Conservation (phyloP, 495 filamentous ascomycete genomes). For the Lasiosphaeria ovina region DNA sequence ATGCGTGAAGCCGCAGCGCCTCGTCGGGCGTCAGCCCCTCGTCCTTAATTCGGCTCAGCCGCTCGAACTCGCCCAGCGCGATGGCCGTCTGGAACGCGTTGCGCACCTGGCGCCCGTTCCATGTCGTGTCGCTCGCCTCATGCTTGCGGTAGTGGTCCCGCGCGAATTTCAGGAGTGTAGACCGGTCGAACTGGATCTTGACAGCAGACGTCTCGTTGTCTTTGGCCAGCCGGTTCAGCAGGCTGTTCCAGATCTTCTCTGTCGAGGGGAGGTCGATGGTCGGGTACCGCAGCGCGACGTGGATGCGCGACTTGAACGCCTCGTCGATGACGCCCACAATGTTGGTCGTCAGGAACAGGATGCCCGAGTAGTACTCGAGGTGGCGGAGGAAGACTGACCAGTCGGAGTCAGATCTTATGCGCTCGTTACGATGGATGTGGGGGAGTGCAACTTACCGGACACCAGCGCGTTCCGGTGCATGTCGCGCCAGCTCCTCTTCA, state of each 20-base stretch:
- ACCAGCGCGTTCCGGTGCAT: constrained; percentile 52
- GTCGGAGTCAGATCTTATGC: background rate
- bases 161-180: constrained; percentile 19
- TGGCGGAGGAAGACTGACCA: constrained; percentile 49
- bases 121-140: constrained; percentile 19
- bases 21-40: constrained; percentile 18
- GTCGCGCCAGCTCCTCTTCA: constrained; percentile 41
- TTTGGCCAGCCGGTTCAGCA: constrained; percentile 6
- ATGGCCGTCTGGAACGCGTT: constrained; percentile 45
- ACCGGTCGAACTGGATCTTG: constrained; percentile 14
- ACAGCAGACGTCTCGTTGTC: constrained; percentile 16
- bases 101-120: constrained; percentile 47
- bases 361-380: constrained; percentile 58
- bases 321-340: constrained; percentile 51
- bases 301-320: constrained; percentile 53
- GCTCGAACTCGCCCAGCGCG: constrained; percentile 29
- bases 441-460: constrained; percentile 16
- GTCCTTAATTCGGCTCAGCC: constrained; percentile 11
- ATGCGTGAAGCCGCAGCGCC: constrained; percentile 10
- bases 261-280: constrained; percentile 23
- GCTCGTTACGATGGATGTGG: background rate
- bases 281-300: constrained; percentile 47
- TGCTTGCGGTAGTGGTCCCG: constrained; percentile 18
- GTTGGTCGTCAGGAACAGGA: constrained; percentile 59
- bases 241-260: constrained; percentile 13